Conservation (phyloP, 345 rosid genomes). For the Syzygium aqueum region DNA sequence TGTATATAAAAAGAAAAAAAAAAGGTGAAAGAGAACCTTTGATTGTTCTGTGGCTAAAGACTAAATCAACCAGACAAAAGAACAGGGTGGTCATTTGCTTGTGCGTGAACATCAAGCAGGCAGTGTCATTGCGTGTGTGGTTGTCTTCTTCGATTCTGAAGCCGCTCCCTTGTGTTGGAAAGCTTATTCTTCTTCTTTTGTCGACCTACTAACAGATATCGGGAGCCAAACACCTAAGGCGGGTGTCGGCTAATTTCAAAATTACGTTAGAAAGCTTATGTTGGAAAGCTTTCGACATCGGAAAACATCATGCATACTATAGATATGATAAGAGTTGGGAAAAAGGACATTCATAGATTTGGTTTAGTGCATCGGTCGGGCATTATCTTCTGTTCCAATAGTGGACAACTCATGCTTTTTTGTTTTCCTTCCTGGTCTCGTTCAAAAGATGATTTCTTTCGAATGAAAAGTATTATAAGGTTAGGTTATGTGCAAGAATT, state of each 20-base stretch:
- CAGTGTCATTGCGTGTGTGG: not conserved
- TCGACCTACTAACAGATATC: not conserved
- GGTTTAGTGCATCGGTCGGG: not conserved
- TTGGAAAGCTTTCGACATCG: not conserved
- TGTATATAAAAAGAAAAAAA: too few species aligned
- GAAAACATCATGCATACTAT: not conserved
- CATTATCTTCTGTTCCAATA: not conserved
- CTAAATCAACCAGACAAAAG: not conserved
- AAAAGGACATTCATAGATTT: not conserved
- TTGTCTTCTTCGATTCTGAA: not conserved
- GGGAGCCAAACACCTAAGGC: not conserved
- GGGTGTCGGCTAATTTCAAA: not conserved
- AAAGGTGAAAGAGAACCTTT: not conserved
- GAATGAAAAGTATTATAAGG: accelerated
- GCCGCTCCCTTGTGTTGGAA: not conserved
- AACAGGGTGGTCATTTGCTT: not conserved
- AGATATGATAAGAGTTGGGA: not conserved
- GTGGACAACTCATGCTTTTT: not conserved
- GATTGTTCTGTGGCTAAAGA: not conserved
- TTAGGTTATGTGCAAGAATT: not conserved
- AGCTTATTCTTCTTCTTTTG: not conserved
- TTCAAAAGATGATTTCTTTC: not conserved
- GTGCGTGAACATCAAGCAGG: not conserved
- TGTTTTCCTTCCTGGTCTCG: not conserved
- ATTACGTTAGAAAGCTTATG: not conserved